These are phyloP conservation scores for Dacryopinax spathularia DNA, from an alignment of 768 basidiomycete species.

Conservation along the genomic window DNA sequence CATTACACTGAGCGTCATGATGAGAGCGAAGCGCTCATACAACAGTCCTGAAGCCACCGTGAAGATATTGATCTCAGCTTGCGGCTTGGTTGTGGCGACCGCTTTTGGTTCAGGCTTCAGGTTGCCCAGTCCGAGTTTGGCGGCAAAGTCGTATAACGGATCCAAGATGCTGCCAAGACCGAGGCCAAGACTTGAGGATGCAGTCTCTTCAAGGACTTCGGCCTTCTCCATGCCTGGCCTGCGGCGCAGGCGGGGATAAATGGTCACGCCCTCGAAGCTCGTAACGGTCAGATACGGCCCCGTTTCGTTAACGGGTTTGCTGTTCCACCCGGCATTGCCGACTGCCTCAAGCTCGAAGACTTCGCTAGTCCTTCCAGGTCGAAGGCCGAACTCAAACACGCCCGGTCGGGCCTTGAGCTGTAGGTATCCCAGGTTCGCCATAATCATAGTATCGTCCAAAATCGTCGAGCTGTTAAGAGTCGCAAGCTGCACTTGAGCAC, in stretches of 20 bases:
- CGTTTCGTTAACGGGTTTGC: conserved; percentile 47
- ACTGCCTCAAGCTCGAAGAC: conserved; percentile 74
- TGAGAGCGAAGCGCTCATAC: conserved; percentile 95
- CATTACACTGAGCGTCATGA: conserved; percentile 95
- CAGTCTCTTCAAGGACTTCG: conserved; percentile 55
- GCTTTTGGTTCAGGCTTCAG: conserved; percentile 19
- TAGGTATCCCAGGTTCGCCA: conserved; percentile 88
- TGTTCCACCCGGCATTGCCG: conserved; percentile 81
- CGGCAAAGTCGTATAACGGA: conserved; percentile 6
- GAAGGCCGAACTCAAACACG: conserved; percentile 66
- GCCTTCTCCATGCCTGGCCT: conserved; percentile 60
- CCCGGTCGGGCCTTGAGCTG: conserved; percentile 93
- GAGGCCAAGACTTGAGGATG: background rate
- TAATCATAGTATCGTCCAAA: conserved; percentile 62
- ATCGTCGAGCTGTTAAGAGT: conserved; percentile 39
- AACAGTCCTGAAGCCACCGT: conserved; percentile 93
- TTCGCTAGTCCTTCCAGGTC: conserved; percentile 64
- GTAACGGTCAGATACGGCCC: conserved; percentile 69
- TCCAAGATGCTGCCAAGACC: conserved; percentile 5
- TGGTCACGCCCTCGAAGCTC: conserved; percentile 77
- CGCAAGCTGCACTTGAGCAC: conserved; percentile 75
- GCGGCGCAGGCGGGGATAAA: conserved; percentile 67
- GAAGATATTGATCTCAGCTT: conserved; percentile 96
- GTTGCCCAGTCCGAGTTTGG: conserved; percentile 3
- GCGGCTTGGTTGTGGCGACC: conserved; percentile 21